Percentiles rank a stretch among this genome's conserved stretches.
Conservation (phyloP, 805 yeast genomes). For the Pichia eremophila region DNA sequence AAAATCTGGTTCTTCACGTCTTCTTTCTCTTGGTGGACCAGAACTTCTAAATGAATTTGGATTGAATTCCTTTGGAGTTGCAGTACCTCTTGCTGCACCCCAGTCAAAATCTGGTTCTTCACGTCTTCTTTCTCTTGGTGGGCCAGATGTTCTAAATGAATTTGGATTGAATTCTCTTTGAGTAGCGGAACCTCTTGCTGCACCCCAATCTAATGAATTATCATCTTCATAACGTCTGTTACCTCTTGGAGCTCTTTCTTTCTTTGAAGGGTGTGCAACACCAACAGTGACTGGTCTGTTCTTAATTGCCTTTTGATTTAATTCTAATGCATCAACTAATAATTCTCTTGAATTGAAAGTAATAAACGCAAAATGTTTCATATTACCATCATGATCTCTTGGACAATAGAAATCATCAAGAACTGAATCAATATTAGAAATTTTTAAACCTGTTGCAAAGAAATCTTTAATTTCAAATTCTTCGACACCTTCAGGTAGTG, state of each 20-base stretch:
- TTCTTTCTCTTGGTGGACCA: constrained; percentile 6
- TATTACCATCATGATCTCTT: constrained; percentile 53
- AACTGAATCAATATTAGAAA: constrained; percentile 39
- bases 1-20: constrained; percentile 30
- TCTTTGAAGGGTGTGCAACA: constrained; percentile 50
- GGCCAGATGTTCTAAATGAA: constrained; percentile 18
- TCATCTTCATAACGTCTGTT: constrained; percentile 4
- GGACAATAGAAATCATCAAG: constrained; percentile 66
- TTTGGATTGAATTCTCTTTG: constrained; percentile 8
- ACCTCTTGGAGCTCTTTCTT: constrained; percentile 24
- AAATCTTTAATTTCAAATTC: constrained; percentile 58
- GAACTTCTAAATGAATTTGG: not conserved
- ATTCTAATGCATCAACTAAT: constrained; percentile 42
- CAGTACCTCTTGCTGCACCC: constrained; percentile 23
- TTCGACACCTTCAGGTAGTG: constrained; percentile 70
- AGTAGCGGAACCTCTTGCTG: constrained; percentile 33
- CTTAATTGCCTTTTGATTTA: constrained; percentile 34
- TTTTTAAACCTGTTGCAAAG: constrained; percentile 43
- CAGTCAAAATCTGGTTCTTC: not conserved
- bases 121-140: constrained; percentile 18
- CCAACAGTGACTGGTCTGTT: constrained; percentile 45
- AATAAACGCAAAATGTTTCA: constrained; percentile 49
- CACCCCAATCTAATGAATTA: constrained; percentile 53
- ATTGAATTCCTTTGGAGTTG: not conserved
- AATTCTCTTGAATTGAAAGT: constrained; percentile 37